phyloP scores from a whole-genome alignment of 306 rosid species.

The Prunus armeniaca region DNA sequence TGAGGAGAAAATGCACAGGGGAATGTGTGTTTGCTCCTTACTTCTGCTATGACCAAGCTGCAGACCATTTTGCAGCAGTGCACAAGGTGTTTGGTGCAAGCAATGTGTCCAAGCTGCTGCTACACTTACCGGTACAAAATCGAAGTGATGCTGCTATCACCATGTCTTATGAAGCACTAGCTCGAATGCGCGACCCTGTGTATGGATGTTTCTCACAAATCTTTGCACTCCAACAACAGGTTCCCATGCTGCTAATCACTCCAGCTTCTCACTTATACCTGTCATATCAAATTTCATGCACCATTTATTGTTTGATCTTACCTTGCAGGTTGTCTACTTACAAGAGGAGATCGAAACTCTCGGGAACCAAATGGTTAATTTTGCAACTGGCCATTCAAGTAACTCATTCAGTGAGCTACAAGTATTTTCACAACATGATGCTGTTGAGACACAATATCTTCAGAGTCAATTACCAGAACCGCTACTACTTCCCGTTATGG shows the following conservation, averaged over 20 bases:
- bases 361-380: conserved; percentile 47
- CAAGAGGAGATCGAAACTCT: conserved; percentile 85
- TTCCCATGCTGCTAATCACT: neutral
- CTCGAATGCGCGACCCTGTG: conserved; percentile 74
- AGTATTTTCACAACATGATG: conserved; percentile 38
- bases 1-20: conserved; percentile 68
- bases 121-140: conserved; percentile 59
- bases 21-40: conserved; percentile 81
- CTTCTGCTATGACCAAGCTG: conserved; percentile 72
- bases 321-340: conserved; percentile 63
- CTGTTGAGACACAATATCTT: conserved; percentile 29
- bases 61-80: conserved; percentile 75
- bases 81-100: conserved; percentile 89
- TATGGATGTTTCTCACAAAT: conserved; percentile 86
- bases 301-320: neutral
- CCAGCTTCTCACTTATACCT: neutral
- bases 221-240: conserved; percentile 82
- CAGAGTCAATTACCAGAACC: conserved; percentile 36
- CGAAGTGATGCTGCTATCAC: conserved; percentile 76
- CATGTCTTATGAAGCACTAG: conserved; percentile 75
- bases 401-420: conserved; percentile 31
- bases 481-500: conserved; percentile 31
- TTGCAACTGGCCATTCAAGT: conserved; percentile 21
- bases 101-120: conserved; percentile 65
- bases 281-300: neutral